Percentiles rank a stretch among this genome's conserved stretches.
Conservation (phyloP, 306 rosid species). For the Carpinus viminea region DNA sequence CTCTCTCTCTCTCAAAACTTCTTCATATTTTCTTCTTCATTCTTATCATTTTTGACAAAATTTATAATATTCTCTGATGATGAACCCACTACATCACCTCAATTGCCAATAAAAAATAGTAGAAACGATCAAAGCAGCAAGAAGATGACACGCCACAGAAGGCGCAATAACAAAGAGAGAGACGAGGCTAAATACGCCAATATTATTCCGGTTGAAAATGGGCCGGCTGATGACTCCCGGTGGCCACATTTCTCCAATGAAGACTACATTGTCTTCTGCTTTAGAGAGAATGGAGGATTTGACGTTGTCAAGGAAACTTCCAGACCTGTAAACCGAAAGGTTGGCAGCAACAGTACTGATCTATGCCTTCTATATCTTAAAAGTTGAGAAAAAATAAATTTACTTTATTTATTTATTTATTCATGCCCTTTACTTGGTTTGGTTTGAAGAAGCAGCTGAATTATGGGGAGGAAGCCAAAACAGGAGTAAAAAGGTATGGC, state of each 20-base stretch:
- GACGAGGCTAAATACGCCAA: constrained; percentile 17
- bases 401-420: constrained; percentile 3
- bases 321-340: constrained; percentile 54
- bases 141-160: constrained; percentile 24
- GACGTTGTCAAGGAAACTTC: constrained; percentile 48
- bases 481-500: constrained; percentile 18
- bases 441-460: constrained; percentile 42
- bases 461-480: constrained; percentile 37
- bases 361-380: not conserved
- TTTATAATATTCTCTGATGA: constrained; percentile 29
- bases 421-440: not conserved
- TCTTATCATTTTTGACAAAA: not conserved
- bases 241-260: constrained; percentile 47
- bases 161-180: constrained; percentile 3
- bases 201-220: constrained; percentile 19
- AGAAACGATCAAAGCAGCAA: constrained; percentile 12
- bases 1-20: not conserved
- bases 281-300: constrained; percentile 54
- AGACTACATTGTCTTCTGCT: constrained; percentile 64
- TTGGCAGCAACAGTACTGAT: constrained; percentile 4
- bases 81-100: constrained; percentile 18
- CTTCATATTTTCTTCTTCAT: not conserved
- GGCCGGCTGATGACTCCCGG: constrained; percentile 34
- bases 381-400: not conserved
- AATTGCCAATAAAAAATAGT: constrained; percentile 23